phyloP scores from a whole-genome alignment of 192 early-diverging fungal genomes.

The Obelidium mucronatum region DNA sequence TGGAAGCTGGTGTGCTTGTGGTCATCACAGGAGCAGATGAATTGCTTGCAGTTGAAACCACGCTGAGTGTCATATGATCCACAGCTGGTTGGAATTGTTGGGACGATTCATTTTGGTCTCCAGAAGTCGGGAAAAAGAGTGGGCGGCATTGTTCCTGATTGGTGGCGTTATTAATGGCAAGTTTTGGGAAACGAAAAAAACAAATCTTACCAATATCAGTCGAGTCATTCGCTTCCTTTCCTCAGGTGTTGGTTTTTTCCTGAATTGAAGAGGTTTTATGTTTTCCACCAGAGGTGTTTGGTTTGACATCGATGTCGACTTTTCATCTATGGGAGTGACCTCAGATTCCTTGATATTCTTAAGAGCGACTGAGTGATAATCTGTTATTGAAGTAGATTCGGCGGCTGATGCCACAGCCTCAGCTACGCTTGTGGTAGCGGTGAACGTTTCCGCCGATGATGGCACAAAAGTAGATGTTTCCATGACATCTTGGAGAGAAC shows the following conservation, averaged over 20 bases:
- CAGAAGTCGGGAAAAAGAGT: constrained; percentile 18
- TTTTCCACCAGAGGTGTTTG: no score
- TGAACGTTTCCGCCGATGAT: no score
- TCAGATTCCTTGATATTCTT: no score
- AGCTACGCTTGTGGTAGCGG: no score
- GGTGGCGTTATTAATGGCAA: background rate
- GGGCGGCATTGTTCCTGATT: constrained; percentile 28
- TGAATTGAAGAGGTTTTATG: constrained; percentile 18
- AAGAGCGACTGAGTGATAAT: no score
- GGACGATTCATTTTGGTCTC: background rate
- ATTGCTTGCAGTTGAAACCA: no score
- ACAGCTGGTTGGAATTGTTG: background rate
- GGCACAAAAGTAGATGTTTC: background rate
- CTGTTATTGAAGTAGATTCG: background rate
- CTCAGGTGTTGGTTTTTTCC: constrained; percentile 6
- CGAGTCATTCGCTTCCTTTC: constrained; percentile 20
- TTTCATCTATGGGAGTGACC: no score
- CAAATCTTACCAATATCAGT: constrained; percentile 13
- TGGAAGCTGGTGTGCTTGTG: background rate
- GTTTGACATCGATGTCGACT: constrained; percentile 8
- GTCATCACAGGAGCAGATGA: background rate
- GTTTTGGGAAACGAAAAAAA: no score
- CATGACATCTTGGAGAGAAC: background rate
- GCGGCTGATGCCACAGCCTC: background rate
- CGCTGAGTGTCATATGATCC: background rate